Percentiles rank a stretch among this genome's conserved stretches.
Evolutionary conservation across 371 early-diverging fungal species (phyloP).

Genomic region (Saksenaea vasiformis): DNA sequence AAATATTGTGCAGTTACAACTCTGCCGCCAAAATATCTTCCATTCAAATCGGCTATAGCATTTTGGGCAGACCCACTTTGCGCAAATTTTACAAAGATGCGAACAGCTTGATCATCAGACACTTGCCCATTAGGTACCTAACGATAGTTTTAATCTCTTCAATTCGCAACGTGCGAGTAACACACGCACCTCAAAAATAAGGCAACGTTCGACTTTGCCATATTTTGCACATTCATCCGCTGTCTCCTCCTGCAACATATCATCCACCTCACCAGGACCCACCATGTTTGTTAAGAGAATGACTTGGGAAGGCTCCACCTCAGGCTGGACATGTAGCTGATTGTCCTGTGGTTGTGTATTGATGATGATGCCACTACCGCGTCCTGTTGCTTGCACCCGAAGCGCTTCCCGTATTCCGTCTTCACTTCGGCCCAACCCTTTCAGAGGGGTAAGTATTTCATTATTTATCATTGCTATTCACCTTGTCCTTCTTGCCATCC

Average conservation of each 20-base stretch:
- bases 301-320: slow-evolving; percentile 30
- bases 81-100: slow-evolving; percentile 74
- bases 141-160: neutral
- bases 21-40: slow-evolving; percentile 79
- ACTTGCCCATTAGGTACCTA: slow-evolving; percentile 53
- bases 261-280: slow-evolving; percentile 74
- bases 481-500: slow-evolving; percentile 47
- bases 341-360: slow-evolving; percentile 10
- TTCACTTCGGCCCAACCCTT: slow-evolving; percentile 35
- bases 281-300: slow-evolving; percentile 68
- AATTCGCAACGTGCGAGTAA: neutral
- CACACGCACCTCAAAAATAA: slow-evolving; percentile 62
- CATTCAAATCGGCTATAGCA: slow-evolving; percentile 66
- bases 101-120: slow-evolving; percentile 63
- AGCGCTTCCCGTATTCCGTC: slow-evolving; percentile 42
- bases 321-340: neutral
- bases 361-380: slow-evolving; percentile 34
- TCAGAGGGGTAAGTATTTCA: neutral
- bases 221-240: slow-evolving; percentile 77
- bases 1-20: slow-evolving; percentile 62
- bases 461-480: neutral
- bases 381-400: slow-evolving; percentile 33
- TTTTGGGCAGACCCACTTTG: slow-evolving; percentile 48
- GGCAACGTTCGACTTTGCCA: slow-evolving; percentile 69
- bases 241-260: slow-evolving; percentile 73